Evolutionary conservation across 805 yeast species (phyloP), one percentile per base, ranked within the genome.

Genomic region (Ogataea pini): DNA sequence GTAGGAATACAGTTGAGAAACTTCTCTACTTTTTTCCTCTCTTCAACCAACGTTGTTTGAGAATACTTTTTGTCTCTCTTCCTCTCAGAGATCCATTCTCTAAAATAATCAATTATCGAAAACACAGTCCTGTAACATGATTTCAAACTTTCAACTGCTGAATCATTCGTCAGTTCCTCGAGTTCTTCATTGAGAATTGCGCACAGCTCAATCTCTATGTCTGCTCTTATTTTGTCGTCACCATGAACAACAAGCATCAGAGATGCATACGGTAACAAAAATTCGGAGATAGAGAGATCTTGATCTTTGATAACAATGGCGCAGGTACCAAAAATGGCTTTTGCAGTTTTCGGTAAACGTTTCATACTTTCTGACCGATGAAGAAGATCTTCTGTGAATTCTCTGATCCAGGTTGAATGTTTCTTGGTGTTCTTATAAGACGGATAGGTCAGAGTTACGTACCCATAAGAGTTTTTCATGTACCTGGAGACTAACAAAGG

Each of bases 401-500:
- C 76, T 42, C 81, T 77, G 1, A 94, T 63, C 99, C 99, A 94
- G 5, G 71, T 71, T 4, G 79, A 78, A 59, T 85, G 82, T 13
- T 76, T 77, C 66, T 78, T 78, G 2, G 77, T 71, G 4, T 70
- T 60, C 28, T 72, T 76, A 64, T 78, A 89, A 6, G 84, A 76
- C 0, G 98, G 98, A 62, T 80, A 89, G 0, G 56, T 51, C 4
- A 77, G 48, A 4, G 77, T 71, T 6, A 71, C 73, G 56, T 77
- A 73, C 32, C 67, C 66, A 43, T 76, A 68, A 2, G 78, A 72
- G 43, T 75, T 70, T 7, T 82, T 80, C n/a, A 80, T 69, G 59
- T 89, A 91, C 48, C 82, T 79, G 0, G 97, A 88, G 1, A 82
- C 76, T 27, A 86, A 65, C 25, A 92, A 73, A 0, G 97, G 97